phyloP scores from a whole-genome alignment of 768 basidiomycete genomes.

The Suillus cothurnatus region DNA sequence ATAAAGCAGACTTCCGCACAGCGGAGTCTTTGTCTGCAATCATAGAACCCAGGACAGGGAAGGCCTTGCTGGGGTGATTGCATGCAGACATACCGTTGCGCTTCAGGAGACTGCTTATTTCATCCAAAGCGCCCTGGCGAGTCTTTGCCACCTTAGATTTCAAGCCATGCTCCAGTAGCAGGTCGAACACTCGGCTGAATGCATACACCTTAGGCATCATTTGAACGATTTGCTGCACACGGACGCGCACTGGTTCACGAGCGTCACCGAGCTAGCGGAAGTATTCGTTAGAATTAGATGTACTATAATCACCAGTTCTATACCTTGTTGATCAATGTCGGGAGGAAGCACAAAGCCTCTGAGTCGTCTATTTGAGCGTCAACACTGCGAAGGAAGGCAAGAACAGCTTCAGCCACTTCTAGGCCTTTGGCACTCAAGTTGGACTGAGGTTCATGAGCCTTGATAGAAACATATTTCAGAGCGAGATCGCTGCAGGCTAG shows the following conservation, averaged over 20 bases:
- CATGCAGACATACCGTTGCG: constrained; percentile 82
- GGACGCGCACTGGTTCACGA: constrained; percentile 75
- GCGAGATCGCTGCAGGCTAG: constrained; percentile 89
- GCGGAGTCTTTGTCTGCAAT: constrained; percentile 89
- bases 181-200: constrained; percentile 87
- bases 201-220: constrained; percentile 88
- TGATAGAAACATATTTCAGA: constrained; percentile 92
- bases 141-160: constrained; percentile 92
- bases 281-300: constrained; percentile 8
- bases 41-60: constrained; percentile 74
- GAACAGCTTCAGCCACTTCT: constrained; percentile 79
- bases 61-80: constrained; percentile 74
- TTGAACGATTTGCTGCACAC: constrained; percentile 85
- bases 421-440: constrained; percentile 87
- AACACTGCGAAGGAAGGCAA: constrained; percentile 71
- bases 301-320: neutral
- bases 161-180: constrained; percentile 85
- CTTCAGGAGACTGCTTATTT: constrained; percentile 74
- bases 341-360: constrained; percentile 87
- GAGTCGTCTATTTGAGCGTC: constrained; percentile 82
- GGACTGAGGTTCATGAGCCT: constrained; percentile 87
- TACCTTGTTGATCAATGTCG: constrained; percentile 89
- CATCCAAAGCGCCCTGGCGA: constrained; percentile 84
- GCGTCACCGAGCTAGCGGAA: constrained; percentile 83
- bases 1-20: constrained; percentile 86